Evolutionary conservation across 2,329 filamentous ascomycete species (phyloP).

Genomic region (Sarocladium oryzae): DNA sequence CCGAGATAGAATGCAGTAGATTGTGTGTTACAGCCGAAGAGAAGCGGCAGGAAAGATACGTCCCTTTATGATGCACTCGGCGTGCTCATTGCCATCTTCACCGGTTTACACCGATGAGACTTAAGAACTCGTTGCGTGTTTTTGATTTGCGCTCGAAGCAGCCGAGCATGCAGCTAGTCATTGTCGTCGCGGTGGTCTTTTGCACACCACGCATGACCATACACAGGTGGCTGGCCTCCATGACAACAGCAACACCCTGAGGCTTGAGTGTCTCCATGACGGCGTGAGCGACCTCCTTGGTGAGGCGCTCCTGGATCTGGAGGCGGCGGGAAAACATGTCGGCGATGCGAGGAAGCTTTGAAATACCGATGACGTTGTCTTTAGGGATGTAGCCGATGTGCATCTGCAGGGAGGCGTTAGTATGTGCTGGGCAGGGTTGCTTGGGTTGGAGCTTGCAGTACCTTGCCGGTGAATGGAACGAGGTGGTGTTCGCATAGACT

Average conservation of each 20-base stretch:
- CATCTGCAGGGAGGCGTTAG: conserved; percentile 55
- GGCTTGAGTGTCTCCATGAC: conserved; percentile 90
- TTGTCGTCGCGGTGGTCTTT: conserved; percentile 80
- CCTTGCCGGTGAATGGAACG: conserved; percentile 93
- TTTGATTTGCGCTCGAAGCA: conserved; percentile 90
- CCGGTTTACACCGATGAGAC: conserved; percentile 59
- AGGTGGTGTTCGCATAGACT: conserved; percentile 95
- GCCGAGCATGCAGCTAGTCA: conserved; percentile 96
- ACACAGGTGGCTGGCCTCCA: conserved; percentile 94
- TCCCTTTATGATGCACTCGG: too few relatives aligned
- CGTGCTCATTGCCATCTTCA: too few relatives aligned
- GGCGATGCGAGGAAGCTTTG: conserved; percentile 89
- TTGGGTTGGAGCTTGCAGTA: conserved; percentile 28
- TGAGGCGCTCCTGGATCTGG: conserved; percentile 93
- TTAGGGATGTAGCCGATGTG: conserved; percentile 97
- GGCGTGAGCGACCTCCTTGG: conserved; percentile 90
- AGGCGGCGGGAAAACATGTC: conserved; percentile 93
- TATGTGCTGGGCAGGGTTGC: background rate
- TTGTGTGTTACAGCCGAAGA: too few relatives aligned
- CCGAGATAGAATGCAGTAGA: background rate
- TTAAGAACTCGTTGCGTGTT: conserved; percentile 93
- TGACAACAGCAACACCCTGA: conserved; percentile 91
- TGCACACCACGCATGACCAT: conserved; percentile 99
- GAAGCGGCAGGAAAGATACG: too few relatives aligned
- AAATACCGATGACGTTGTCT: conserved; percentile 86